Conservation (phyloP, 106 monocot genomes). For the Dioscorea zingiberensis region DNA sequence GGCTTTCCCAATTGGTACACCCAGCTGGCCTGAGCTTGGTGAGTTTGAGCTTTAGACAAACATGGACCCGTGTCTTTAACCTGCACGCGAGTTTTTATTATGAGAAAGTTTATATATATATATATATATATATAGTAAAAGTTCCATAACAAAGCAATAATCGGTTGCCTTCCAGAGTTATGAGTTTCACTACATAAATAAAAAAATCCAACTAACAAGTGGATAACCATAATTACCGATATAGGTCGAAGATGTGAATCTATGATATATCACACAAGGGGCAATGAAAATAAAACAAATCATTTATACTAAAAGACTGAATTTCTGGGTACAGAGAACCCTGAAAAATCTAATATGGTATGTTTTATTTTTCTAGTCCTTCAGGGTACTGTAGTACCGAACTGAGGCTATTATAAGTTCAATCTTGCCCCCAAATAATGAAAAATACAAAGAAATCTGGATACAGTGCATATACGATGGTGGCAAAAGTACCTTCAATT, state of each 20-base stretch:
- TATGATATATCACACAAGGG: not conserved
- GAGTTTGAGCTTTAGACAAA: not conserved
- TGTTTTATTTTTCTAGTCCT: no score
- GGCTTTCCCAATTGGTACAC: conserved; percentile 21
- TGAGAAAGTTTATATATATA: not conserved
- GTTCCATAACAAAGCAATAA: no score
- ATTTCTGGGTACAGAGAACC: no score
- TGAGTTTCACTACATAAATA: no score
- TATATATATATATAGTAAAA: not conserved
- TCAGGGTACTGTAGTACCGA: not conserved
- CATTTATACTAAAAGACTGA: not conserved
- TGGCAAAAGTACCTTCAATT: conserved; percentile 21
- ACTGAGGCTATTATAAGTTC: not conserved
- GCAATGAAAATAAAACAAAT: not conserved
- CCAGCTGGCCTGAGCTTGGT: conserved; percentile 18
- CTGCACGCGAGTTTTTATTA: conserved; percentile 10
- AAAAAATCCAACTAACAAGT: not conserved
- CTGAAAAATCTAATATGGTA: no score
- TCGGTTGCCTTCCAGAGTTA: no score
- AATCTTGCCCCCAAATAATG: no score
- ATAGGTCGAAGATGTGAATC: not conserved
- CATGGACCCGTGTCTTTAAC: conserved; percentile 4
- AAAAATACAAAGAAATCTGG: no score
- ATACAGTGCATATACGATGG: not conserved
- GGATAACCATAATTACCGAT: not conserved